Conservation (phyloP, 208 protist genomes). For the Trichomonas vaginalis region DNA sequence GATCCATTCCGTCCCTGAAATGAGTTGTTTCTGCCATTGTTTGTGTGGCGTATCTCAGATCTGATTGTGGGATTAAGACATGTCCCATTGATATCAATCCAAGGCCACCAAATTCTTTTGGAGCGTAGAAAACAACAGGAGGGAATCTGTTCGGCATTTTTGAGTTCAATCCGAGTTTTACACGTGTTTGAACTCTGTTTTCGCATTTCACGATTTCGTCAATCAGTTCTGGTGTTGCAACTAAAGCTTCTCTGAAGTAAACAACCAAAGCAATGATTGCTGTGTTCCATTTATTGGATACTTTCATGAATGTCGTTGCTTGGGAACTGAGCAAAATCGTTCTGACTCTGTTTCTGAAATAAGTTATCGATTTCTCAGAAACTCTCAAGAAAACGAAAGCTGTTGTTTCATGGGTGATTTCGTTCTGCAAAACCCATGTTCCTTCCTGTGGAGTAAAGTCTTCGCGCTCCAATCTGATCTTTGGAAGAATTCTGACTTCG, state of each 20-base stretch:
- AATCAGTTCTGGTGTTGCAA: slow-evolving; percentile 82
- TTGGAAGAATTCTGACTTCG: slow-evolving; percentile 69
- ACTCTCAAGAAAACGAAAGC: slow-evolving; percentile 95
- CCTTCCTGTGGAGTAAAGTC: slow-evolving; percentile 77
- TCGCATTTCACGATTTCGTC: slow-evolving; percentile 96
- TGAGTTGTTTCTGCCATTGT: slow-evolving; percentile 91
- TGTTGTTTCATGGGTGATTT: slow-evolving; percentile 91
- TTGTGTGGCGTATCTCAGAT: slow-evolving; percentile 89
- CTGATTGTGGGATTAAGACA: slow-evolving; percentile 95
- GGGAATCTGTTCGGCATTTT: slow-evolving; percentile 99
- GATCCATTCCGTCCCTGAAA: slow-evolving; percentile 91
- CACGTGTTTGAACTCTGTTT: slow-evolving; percentile 98
- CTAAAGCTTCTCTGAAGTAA: slow-evolving; percentile 97
- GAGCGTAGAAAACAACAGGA: slow-evolving; percentile 93
- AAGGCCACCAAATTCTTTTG: slow-evolving; percentile 52
- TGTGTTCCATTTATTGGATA: slow-evolving; percentile 99
- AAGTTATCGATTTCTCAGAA: slow-evolving; percentile 66
- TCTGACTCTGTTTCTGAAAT: slow-evolving; percentile 93
- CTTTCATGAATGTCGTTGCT: slow-evolving; percentile 98
- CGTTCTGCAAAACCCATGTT: slow-evolving; percentile 95
- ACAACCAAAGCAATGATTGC: slow-evolving; percentile 95
- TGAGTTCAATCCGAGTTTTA: slow-evolving; percentile 99
- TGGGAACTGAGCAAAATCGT: slow-evolving; percentile 97
- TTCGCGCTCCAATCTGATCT: slow-evolving; percentile 61
- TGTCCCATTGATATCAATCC: slow-evolving; percentile 99